Conservation (phyloP, 257 asterid genomes). For the Solanum chilense region DNA sequence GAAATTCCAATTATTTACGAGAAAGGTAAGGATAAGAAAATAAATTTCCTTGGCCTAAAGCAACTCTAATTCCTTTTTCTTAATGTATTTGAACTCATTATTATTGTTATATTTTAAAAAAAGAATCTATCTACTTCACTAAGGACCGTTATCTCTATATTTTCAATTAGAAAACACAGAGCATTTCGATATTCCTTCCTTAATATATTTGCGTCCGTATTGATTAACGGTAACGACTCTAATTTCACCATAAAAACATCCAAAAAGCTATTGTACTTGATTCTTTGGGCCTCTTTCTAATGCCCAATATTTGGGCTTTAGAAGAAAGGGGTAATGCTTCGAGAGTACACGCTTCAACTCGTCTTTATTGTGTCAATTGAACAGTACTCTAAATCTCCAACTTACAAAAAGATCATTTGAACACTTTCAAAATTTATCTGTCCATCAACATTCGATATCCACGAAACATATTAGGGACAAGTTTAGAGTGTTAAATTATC, state of each 20-base stretch:
- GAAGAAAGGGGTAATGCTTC: neutral
- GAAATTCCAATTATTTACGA: too few relatives aligned
- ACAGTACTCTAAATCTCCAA: neutral
- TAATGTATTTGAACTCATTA: too few relatives aligned
- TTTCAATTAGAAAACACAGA: neutral
- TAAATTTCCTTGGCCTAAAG: too few relatives aligned
- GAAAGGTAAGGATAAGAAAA: too few relatives aligned
- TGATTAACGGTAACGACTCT: too few relatives aligned
- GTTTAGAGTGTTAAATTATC: fast-evolving
- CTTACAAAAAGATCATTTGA: fast-evolving
- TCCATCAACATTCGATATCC: fast-evolving
- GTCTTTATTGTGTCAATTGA: fast-evolving
- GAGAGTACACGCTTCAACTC: neutral
- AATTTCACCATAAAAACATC: too few relatives aligned
- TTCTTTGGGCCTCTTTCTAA: neutral
- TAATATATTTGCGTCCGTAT: too few relatives aligned
- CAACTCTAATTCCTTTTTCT: too few relatives aligned
- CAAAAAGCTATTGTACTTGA: neutral
- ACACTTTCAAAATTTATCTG: neutral
- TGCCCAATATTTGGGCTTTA: neutral
- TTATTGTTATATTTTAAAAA: neutral
- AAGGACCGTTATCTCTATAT: neutral
- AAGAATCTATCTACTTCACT: neutral
- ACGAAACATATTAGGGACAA: fast-evolving
- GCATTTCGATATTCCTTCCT: neutral